Evolutionary conservation across 768 basidiomycete genomes (phyloP).

Genomic region (Serpula lacrymans): DNA sequence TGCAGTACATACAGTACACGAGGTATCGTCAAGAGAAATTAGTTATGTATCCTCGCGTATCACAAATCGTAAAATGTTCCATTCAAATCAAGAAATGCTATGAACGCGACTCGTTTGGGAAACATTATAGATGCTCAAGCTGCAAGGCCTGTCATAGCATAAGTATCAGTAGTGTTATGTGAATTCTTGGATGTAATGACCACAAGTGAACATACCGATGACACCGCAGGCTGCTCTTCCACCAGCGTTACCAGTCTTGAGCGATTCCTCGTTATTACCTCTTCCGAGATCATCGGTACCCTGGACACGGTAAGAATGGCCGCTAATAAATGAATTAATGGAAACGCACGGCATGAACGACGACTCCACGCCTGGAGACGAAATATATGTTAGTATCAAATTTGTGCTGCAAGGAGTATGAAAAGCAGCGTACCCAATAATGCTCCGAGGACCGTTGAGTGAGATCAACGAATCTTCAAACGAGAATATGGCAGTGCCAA

Average conservation of each 20-base stretch:
- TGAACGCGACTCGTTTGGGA: too few species aligned
- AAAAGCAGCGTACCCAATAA: slow-evolving; percentile 55
- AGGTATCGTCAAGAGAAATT: too few species aligned
- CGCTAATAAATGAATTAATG: slow-evolving; percentile 8
- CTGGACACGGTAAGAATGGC: slow-evolving; percentile 26
- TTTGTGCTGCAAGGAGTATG: slow-evolving; percentile 2
- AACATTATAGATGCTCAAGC: too few species aligned
- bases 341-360: slow-evolving; percentile 61
- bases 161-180: too few species aligned
- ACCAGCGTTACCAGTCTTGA: slow-evolving; percentile 78
- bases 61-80: too few species aligned
- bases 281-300: slow-evolving; percentile 79
- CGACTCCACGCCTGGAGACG: slow-evolving; percentile 56
- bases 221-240: slow-evolving; percentile 79
- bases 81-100: too few species aligned
- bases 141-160: too few species aligned
- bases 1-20: too few species aligned
- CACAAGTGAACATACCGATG: slow-evolving; percentile 46
- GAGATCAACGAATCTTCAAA: slow-evolving; percentile 61
- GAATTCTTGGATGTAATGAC: slow-evolving; percentile 1
- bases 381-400: slow-evolving; percentile 3
- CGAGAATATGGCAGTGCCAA: slow-evolving; percentile 54
- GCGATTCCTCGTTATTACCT: slow-evolving; percentile 62
- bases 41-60: too few species aligned
- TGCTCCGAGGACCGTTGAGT: slow-evolving; percentile 63